phyloP scores from a whole-genome alignment of 2,329 filamentous ascomycete species.

The Didymosphaeria variabile region DNA sequence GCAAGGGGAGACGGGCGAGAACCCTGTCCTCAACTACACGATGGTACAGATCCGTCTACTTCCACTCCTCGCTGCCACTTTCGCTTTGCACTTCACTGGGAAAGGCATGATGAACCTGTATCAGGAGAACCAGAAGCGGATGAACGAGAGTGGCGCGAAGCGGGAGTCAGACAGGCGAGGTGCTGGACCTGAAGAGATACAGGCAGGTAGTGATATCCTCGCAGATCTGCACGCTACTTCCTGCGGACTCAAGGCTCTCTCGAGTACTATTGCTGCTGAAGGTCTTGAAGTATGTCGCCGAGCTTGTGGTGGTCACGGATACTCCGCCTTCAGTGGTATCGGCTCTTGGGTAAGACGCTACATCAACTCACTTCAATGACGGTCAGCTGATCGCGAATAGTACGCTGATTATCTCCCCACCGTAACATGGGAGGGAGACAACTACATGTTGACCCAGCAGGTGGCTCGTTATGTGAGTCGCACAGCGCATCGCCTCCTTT shows the following conservation, averaged over 20 bases:
- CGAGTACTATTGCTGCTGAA: slow-evolving; percentile 76
- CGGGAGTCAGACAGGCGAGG: slow-evolving; percentile 55
- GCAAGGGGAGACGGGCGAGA: slow-evolving; percentile 68
- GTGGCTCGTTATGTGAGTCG: slow-evolving; percentile 72
- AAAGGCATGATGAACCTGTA: slow-evolving; percentile 79
- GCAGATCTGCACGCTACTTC: slow-evolving; percentile 81
- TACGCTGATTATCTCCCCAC: slow-evolving; percentile 80
- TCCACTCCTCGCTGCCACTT: slow-evolving; percentile 76
- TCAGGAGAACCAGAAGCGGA: slow-evolving; percentile 74
- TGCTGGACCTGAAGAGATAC: slow-evolving; percentile 73
- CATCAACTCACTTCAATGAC: too few relatives aligned
- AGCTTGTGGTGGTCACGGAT: slow-evolving; percentile 80
- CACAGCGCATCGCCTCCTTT: neutral
- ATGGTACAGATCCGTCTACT: slow-evolving; percentile 80
- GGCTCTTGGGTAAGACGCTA: slow-evolving; percentile 60
- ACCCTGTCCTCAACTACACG: slow-evolving; percentile 80
- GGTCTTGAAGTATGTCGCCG: slow-evolving; percentile 78
- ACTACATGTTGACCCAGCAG: slow-evolving; percentile 85
- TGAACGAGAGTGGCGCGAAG: slow-evolving; percentile 59
- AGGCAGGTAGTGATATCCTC: slow-evolving; percentile 71
- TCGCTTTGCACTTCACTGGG: slow-evolving; percentile 82
- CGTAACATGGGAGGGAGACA: slow-evolving; percentile 78
- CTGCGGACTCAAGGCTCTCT: slow-evolving; percentile 77
- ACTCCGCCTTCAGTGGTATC: slow-evolving; percentile 79
- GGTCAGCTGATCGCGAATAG: slow-evolving; percentile 25